Conservation (phyloP, 768 basidiomycete species). For the Rhizopogon rudus region DNA sequence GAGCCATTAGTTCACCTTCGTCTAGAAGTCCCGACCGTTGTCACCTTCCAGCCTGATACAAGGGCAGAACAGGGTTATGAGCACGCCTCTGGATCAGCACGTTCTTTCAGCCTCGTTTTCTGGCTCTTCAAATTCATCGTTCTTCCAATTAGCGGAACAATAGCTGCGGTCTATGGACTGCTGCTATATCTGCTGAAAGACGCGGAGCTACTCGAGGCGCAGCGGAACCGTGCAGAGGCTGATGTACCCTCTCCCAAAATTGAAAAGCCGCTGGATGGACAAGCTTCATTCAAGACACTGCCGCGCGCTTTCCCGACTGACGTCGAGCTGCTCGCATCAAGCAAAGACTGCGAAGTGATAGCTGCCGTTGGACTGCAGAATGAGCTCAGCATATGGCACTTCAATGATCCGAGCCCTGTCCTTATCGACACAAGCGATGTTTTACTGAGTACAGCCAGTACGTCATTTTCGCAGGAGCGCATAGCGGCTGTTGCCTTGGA, state of each 20-base stretch:
- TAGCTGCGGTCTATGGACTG: constrained; percentile 65
- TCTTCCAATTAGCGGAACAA: constrained; percentile 79
- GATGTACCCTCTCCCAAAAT: constrained; percentile 27
- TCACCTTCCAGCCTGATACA: constrained; percentile 54
- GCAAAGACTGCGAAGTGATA: constrained; percentile 58
- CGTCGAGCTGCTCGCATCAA: constrained; percentile 73
- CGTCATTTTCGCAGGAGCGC: constrained; percentile 42
- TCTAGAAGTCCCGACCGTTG: constrained; percentile 72
- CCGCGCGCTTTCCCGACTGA: constrained; percentile 82
- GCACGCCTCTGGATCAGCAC: constrained; percentile 38
- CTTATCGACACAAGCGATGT: constrained; percentile 49
- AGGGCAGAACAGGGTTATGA: constrained; percentile 19
- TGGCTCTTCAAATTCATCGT: constrained; percentile 82
- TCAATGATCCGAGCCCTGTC: constrained; percentile 35
- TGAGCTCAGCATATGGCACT: constrained; percentile 68
- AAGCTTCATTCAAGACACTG: constrained; percentile 60
- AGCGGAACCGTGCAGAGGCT: constrained; percentile 55
- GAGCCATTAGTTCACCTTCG: constrained; percentile 68
- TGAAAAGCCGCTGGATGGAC: constrained; percentile 31
- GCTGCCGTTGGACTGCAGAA: constrained; percentile 76
- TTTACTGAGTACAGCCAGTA: constrained; percentile 44
- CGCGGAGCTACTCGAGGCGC: constrained; percentile 85
- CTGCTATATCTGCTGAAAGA: constrained; percentile 87
- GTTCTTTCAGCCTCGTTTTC: constrained; percentile 52
- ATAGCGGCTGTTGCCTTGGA: constrained; percentile 63